These are phyloP conservation scores for Oryza coarctata DNA, from an alignment of 176 grass and related monocot species.

Conservation along the genomic window DNA sequence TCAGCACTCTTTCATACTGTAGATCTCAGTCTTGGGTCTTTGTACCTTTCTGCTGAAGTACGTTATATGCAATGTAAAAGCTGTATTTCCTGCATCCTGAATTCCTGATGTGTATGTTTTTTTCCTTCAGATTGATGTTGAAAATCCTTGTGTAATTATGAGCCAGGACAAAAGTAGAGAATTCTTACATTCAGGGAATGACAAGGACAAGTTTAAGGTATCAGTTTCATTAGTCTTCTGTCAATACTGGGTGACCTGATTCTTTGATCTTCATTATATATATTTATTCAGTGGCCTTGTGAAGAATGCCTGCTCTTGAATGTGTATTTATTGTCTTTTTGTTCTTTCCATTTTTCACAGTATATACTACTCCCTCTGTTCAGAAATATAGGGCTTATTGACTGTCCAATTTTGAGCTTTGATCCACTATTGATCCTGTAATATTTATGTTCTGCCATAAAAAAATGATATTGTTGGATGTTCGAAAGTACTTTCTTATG, in stretches of 20 bases:
- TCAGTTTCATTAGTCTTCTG: constrained; percentile 18
- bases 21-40: not conserved
- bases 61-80: constrained; percentile 28
- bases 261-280: not conserved
- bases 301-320: not conserved
- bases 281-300: not conserved
- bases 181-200: constrained; percentile 93
- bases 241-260: not conserved
- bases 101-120: constrained; percentile 16
- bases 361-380: not conserved
- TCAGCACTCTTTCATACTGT: not conserved
- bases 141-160: constrained; percentile 99
- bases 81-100: constrained; percentile 11
- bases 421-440: too few relatives aligned
- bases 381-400: too few relatives aligned
- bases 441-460: too few relatives aligned
- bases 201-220: constrained; percentile 96
- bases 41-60: not conserved
- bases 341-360: not conserved
- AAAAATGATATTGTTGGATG: too few relatives aligned
- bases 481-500: too few relatives aligned
- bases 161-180: constrained; percentile 98
- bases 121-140: constrained; percentile 82
- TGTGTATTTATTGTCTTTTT: not conserved
- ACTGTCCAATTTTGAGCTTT: too few relatives aligned